Evolutionary conservation across 306 rosid genomes (phyloP), one percentile per base, ranked within the genome.

Genomic region (Gastrolobium bilobum): DNA sequence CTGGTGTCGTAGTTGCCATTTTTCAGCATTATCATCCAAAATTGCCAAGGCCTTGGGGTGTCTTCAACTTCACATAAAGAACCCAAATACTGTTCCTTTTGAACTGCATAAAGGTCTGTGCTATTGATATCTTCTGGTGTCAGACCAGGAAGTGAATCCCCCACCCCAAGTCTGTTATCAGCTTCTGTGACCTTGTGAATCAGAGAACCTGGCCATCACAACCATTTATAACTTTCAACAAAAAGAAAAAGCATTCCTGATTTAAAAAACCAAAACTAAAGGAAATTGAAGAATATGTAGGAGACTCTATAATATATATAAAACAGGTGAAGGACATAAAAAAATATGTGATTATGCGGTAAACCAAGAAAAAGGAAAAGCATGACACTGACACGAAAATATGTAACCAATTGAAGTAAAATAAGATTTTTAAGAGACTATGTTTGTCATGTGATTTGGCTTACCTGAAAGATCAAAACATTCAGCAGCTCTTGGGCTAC

Each of bases 21-120:
- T 76, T 92, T 92, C n/a, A 92, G 81, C 97, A 92, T 92, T 70
- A 92, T 74, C 97, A 90, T 92, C 97, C 97, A 92, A 65, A 92
- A 92, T 34, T 92, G 97, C 97, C 97, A 92, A 6, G 93, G 91
- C 10, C 26, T 83, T 68, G 91, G 90, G 10, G 70, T 39, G 73
- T 90, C 93, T 7, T 37, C 7, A 69, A 92, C 90, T 81, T 92
- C 82, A 77, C 97, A 92, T 44, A 87, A 48, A 61, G 90, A 88
- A 70, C 94, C 98, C 66, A 93, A 76, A 83, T 79, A 87, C 7
- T 80, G 46, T 73, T 93, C 93, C 87, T 93, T 93, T 76, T 87
- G 54, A 33, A n/a, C 91, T 7, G 94, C 97, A 76, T 88, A 93
- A 20, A 89, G 85, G 61, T 93, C 94, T 66, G 84, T 69, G 37